Conservation (phyloP, 306 rosid genomes). For the Canavalia ensiformis region DNA sequence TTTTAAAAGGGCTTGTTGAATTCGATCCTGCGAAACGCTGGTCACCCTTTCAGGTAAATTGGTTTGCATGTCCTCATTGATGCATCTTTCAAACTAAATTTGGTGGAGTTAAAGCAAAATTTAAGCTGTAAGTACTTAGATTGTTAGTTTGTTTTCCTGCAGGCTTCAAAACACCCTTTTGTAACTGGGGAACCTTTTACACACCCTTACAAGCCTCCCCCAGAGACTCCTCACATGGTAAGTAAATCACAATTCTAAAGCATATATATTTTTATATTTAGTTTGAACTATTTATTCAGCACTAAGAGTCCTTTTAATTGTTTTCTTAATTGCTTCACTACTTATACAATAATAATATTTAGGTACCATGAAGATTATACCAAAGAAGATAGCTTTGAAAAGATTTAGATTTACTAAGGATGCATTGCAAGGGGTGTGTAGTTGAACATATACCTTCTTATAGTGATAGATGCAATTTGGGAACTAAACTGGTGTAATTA, state of each 20-base stretch:
- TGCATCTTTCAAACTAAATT: constrained; percentile 41
- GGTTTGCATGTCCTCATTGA: constrained; percentile 14
- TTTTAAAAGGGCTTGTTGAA: constrained; percentile 94
- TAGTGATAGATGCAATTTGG: not conserved
- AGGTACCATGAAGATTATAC: not conserved
- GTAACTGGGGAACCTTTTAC: constrained; percentile 98
- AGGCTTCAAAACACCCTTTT: constrained; percentile 99
- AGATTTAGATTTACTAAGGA: not conserved
- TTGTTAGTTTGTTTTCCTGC: constrained; percentile 55
- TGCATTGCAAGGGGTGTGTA: not conserved
- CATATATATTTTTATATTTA: constrained; percentile 32
- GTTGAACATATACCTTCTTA: not conserved
- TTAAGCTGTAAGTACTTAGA: constrained; percentile 45
- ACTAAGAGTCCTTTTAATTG: not conserved
- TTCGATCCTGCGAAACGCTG: constrained; percentile 97
- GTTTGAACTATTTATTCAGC: constrained; percentile 30
- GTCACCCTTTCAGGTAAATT: constrained; percentile 95
- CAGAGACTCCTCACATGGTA: constrained; percentile 91
- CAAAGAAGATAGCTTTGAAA: not conserved
- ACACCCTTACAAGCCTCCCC: constrained; percentile 85
- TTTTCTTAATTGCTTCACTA: too few relatives aligned
- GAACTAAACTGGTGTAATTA: not conserved
- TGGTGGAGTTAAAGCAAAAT: constrained; percentile 41
- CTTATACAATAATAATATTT: too few relatives aligned
- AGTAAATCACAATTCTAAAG: constrained; percentile 53